Conservation (phyloP, 768 basidiomycete genomes). For the Tricholoma sp. region DNA sequence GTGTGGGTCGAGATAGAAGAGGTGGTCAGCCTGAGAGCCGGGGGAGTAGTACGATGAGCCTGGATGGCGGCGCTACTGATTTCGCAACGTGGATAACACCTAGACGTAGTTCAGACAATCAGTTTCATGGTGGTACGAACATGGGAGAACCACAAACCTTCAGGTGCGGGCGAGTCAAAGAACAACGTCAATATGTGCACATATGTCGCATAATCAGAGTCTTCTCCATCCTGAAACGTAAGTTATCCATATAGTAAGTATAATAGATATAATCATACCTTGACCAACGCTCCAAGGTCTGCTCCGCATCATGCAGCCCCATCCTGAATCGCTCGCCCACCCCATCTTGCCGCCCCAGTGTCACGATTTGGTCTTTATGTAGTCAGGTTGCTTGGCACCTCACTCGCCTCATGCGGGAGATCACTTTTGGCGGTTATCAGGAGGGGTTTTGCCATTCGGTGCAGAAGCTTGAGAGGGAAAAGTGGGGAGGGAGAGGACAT, state of each 20-base stretch:
- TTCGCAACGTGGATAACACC: slow-evolving; percentile 89
- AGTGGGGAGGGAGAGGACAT: slow-evolving; percentile 63
- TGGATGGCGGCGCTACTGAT: slow-evolving; percentile 91
- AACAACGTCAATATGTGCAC: slow-evolving; percentile 94
- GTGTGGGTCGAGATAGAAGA: slow-evolving; percentile 81
- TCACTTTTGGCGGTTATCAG: slow-evolving; percentile 66
- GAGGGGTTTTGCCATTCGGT: slow-evolving; percentile 33
- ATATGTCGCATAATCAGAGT: slow-evolving; percentile 81
- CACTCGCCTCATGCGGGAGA: slow-evolving; percentile 16
- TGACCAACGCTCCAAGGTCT: slow-evolving; percentile 70
- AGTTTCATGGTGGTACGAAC: neutral
- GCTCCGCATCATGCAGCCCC: slow-evolving; percentile 94
- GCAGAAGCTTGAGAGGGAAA: slow-evolving; percentile 37
- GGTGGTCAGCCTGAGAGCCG: slow-evolving; percentile 81
- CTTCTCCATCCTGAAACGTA: slow-evolving; percentile 71
- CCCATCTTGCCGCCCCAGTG: slow-evolving; percentile 72
- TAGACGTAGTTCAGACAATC: slow-evolving; percentile 21
- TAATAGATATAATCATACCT: slow-evolving; percentile 8
- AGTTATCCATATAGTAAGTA: neutral
- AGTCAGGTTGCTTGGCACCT: slow-evolving; percentile 26
- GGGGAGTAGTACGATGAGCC: slow-evolving; percentile 99
- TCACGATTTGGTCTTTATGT: slow-evolving; percentile 50
- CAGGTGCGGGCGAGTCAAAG: slow-evolving; percentile 78
- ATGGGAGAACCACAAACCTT: slow-evolving; percentile 32
- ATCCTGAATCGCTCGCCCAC: slow-evolving; percentile 81